phyloP scores from a whole-genome alignment of 1,284 basidiomycete species.

The Apiotrichum montevideense region DNA sequence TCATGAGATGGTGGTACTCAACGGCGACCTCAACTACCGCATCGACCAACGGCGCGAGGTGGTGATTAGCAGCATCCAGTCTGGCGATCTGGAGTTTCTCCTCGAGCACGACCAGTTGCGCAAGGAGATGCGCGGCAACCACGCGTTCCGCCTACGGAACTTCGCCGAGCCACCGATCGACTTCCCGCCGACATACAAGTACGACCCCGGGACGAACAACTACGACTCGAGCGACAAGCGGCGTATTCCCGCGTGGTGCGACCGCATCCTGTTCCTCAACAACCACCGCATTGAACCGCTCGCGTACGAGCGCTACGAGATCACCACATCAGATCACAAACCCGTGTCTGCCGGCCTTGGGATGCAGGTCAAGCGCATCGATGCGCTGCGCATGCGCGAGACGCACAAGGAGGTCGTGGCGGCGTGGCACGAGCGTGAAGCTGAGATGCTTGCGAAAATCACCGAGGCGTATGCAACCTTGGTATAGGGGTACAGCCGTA shows the following conservation, averaged over 20 bases:
- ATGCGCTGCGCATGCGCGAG: slow-evolving; percentile 54
- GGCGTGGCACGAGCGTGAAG: slow-evolving; percentile 59
- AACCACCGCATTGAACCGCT: slow-evolving; percentile 58
- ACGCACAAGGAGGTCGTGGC: slow-evolving; percentile 55
- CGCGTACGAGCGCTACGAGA: slow-evolving; percentile 71
- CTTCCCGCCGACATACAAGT: slow-evolving; percentile 93
- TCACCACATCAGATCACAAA: slow-evolving; percentile 75
- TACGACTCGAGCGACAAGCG: slow-evolving; percentile 87
- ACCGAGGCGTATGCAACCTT: slow-evolving; percentile 34
- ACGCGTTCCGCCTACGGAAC: slow-evolving; percentile 71
- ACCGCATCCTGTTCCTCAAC: slow-evolving; percentile 76
- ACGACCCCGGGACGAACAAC: slow-evolving; percentile 67
- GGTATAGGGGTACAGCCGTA: no score
- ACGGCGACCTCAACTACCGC: slow-evolving; percentile 66
- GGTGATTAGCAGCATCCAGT: slow-evolving; percentile 62
- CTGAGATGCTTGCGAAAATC: slow-evolving; percentile 52
- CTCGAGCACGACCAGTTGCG: slow-evolving; percentile 78
- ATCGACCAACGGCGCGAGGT: slow-evolving; percentile 83
- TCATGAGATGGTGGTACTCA: slow-evolving; percentile 86
- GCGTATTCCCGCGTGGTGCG: slow-evolving; percentile 91
- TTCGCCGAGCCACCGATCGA: slow-evolving; percentile 77
- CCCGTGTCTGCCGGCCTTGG: slow-evolving; percentile 75
- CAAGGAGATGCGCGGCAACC: slow-evolving; percentile 80
- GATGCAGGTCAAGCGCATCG: slow-evolving; percentile 65
- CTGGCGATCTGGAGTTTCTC: slow-evolving; percentile 61